A percentile compares a stretch with the other conserved stretches of the same genome.
phyloP scores from a whole-genome alignment of 208 protist species.

The Trypanosoma caninum region DNA sequence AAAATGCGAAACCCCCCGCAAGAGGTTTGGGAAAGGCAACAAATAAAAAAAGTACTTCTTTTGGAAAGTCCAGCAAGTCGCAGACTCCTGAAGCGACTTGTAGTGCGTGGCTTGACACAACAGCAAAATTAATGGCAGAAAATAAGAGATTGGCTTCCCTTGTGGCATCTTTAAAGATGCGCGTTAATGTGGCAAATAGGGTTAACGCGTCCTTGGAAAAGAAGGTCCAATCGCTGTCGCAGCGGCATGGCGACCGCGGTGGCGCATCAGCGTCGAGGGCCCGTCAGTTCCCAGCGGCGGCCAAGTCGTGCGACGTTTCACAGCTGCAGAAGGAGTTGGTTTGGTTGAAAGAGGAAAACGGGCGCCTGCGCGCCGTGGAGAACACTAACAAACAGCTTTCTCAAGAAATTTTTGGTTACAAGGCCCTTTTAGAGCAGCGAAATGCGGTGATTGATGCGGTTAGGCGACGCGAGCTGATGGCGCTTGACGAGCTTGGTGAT shows the following conservation, averaged over 20 bases:
- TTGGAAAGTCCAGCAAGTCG: not conserved
- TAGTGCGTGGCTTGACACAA: not conserved
- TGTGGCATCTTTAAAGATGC: conserved; percentile 12
- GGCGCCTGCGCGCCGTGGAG: not conserved
- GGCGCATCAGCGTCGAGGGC: not conserved
- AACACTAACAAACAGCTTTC: not conserved
- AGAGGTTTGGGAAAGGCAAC: not conserved
- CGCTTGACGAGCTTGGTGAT: conserved; percentile 1
- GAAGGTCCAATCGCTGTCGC: not conserved
- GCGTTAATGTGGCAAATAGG: not conserved
- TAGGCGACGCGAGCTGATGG: not conserved
- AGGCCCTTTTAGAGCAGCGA: not conserved
- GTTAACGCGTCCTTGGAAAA: conserved; percentile 5
- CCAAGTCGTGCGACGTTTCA: not conserved
- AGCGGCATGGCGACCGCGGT: not conserved
- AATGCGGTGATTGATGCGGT: not conserved
- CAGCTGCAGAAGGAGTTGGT: not conserved
- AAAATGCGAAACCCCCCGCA: not conserved
- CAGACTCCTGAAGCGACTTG: not conserved
- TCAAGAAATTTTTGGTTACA: conserved; percentile 12
- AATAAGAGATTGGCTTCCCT: conserved; percentile 17
- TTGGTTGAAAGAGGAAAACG: not conserved
- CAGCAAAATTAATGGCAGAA: conserved; percentile 7
- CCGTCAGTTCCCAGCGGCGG: not conserved
- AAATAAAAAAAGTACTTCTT: not conserved